phyloP scores from a whole-genome alignment of 306 rosid genomes.

The Gynostemma pentaphyllum region DNA sequence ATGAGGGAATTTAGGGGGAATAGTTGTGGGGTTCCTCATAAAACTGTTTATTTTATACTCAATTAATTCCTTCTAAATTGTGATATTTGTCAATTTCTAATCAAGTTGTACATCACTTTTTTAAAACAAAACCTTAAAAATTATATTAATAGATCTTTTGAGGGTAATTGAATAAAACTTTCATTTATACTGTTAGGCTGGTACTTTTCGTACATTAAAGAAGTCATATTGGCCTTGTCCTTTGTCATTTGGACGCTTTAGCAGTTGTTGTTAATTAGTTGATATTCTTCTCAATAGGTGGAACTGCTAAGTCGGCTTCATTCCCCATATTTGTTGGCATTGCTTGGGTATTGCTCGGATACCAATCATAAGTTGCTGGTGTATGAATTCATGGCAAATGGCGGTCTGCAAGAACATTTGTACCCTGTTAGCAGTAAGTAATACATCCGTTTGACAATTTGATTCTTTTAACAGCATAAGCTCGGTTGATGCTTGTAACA shows the following conservation, averaged over 20 bases:
- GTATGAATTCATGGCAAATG: slow-evolving; percentile 83
- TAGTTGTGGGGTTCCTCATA: background rate
- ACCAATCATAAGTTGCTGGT: slow-evolving; percentile 66
- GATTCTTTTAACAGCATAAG: background rate
- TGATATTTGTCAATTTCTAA: background rate
- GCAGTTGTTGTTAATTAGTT: slow-evolving; percentile 10
- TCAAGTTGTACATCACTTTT: background rate
- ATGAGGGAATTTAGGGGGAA: background rate
- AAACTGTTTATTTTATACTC: background rate
- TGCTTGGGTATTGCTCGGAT: slow-evolving; percentile 83
- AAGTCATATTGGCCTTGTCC: background rate
- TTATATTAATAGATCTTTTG: background rate
- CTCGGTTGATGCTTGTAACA: background rate
- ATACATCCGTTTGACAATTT: background rate
- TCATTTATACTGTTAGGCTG: background rate
- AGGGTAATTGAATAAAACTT: background rate
- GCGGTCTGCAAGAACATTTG: slow-evolving; percentile 89
- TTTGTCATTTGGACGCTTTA: slow-evolving; percentile 6
- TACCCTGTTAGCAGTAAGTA: slow-evolving; percentile 65
- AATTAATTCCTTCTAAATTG: background rate
- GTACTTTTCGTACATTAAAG: background rate
- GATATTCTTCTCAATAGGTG: slow-evolving; percentile 39
- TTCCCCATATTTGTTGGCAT: slow-evolving; percentile 75
- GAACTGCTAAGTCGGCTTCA: slow-evolving; percentile 70
- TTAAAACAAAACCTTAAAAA: background rate